phyloP scores from a whole-genome alignment of 169 alveolate genomes.

The Theileria equi region DNA sequence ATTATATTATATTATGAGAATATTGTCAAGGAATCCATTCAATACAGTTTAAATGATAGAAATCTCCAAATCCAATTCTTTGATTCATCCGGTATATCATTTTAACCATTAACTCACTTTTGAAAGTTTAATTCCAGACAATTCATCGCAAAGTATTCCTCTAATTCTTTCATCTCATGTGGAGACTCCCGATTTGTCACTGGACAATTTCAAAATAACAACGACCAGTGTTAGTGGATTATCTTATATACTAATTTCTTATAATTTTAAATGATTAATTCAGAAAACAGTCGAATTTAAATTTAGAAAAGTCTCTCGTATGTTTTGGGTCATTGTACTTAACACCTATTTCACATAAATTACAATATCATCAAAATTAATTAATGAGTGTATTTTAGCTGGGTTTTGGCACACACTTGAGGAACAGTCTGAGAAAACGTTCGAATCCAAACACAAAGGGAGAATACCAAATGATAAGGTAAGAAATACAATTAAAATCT shows the following conservation, averaged over 20 bases:
- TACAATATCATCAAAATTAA: not conserved
- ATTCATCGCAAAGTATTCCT: not conserved
- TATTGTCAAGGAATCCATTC: not conserved
- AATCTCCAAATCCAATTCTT: constrained; percentile 1
- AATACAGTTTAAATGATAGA: not conserved
- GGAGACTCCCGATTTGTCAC: not conserved
- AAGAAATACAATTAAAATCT: not conserved
- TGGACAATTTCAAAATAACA: constrained; percentile 5
- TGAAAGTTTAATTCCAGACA: not conserved
- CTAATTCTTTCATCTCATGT: not conserved
- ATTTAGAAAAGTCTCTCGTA: constrained; percentile 5
- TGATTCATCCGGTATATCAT: not conserved
- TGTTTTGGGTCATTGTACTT: not conserved
- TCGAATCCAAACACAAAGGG: not conserved
- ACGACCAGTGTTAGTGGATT: constrained; percentile 5
- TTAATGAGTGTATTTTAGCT: constrained; percentile 7
- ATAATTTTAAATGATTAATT: not conserved
- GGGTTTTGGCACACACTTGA: constrained; percentile 40
- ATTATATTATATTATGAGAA: constrained; percentile 13
- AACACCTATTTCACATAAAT: not conserved
- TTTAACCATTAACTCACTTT: not conserved
- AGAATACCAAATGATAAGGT: constrained; percentile 5
- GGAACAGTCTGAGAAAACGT: not conserved
- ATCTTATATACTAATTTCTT: not conserved
- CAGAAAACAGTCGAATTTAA: constrained; percentile 34